These are phyloP conservation scores for Aspergillus sp. DNA, from an alignment of 2,329 filamentous ascomycete genomes.

Conservation along the genomic window DNA sequence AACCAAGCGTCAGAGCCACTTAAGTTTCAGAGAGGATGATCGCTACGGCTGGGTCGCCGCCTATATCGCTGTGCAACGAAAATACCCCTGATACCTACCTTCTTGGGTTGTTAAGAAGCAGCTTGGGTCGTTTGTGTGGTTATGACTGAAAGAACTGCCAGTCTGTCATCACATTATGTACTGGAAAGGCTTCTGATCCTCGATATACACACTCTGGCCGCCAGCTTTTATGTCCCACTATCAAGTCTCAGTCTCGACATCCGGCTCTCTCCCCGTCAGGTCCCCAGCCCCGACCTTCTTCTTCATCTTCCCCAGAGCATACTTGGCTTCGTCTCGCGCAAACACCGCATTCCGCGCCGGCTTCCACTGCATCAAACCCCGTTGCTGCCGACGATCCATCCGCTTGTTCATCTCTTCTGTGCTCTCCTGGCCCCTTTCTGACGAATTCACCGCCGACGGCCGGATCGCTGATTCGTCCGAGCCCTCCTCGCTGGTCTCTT, in stretches of 20 bases:
- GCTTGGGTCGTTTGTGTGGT: no score
- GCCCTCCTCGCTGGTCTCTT: constrained; percentile 10
- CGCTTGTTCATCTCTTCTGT: constrained; percentile 32
- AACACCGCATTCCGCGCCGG: constrained; percentile 79
- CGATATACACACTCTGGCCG: no score
- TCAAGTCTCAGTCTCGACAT: constrained; percentile 70
- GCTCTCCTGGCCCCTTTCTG: neutral
- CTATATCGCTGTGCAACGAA: no score
- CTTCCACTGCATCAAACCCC: constrained; percentile 91
- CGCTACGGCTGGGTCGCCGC: no score
- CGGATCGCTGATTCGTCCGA: neutral
- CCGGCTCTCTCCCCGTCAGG: constrained; percentile 72
- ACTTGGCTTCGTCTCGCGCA: constrained; percentile 77
- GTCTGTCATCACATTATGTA: no score
- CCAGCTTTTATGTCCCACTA: no score
- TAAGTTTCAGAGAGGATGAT: no score
- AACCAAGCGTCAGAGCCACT: no score
- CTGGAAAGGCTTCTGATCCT: no score
- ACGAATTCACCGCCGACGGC: neutral
- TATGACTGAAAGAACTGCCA: no score
- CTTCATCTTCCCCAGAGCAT: constrained; percentile 64
- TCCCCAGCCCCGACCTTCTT: constrained; percentile 54
- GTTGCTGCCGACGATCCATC: constrained; percentile 68
- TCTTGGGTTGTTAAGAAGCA: no score
- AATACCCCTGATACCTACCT: no score